Conservation (phyloP, 768 basidiomycete species). For the Tricholoma sp. region DNA sequence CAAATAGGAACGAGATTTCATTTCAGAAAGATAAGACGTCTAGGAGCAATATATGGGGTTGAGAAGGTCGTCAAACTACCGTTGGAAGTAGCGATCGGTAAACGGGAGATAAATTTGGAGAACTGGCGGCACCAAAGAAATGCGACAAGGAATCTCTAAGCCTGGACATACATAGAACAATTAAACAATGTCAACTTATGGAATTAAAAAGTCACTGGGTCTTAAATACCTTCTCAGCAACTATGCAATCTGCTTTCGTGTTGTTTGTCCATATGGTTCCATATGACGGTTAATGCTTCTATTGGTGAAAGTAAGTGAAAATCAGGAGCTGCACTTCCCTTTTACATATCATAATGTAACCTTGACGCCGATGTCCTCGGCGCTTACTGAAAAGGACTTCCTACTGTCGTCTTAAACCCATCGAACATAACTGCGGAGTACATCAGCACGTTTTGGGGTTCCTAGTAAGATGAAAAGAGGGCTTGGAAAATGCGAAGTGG, state of each 20-base stretch:
- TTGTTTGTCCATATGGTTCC: background rate
- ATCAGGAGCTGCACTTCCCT: background rate
- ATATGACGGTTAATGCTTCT: background rate
- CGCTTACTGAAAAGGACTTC: background rate
- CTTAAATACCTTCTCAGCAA: too few species aligned
- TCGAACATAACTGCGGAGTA: background rate
- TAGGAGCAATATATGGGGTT: background rate
- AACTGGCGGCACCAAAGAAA: background rate
- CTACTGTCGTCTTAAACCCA: background rate
- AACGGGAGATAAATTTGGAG: background rate
- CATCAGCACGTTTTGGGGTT: constrained; percentile 1
- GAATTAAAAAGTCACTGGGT: too few species aligned
- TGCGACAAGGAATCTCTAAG: too few species aligned
- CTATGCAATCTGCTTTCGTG: too few species aligned
- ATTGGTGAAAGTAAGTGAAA: background rate
- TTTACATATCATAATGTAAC: background rate
- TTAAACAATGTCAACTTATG: too few species aligned
- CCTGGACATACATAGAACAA: too few species aligned
- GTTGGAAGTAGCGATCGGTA: background rate
- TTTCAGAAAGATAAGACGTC: background rate
- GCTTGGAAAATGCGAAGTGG: background rate
- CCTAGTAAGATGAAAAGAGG: background rate
- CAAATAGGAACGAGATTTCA: background rate
- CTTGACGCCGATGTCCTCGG: background rate
- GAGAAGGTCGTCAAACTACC: background rate